These are phyloP conservation scores for Brasenia schreberi DNA, from an alignment of 164 flowering plant genomes.

Conservation along the genomic window DNA sequence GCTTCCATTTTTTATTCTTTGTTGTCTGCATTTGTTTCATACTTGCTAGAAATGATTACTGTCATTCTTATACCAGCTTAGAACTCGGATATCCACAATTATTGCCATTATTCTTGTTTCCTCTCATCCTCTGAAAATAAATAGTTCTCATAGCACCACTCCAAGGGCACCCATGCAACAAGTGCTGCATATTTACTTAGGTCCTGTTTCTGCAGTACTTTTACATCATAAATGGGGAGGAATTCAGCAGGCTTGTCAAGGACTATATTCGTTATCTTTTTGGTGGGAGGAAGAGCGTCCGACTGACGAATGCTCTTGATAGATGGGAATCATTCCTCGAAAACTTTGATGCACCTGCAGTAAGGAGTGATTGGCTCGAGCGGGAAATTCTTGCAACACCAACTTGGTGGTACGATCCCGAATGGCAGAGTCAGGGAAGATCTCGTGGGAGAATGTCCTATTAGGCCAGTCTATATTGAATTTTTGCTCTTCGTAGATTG, in stretches of 20 bases:
- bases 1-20: too few species aligned
- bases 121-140: background rate
- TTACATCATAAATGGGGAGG: slow-evolving; percentile 46
- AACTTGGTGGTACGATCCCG: slow-evolving; percentile 51
- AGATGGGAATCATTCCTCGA: slow-evolving; percentile 17
- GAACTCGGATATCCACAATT: too few species aligned
- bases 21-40: too few species aligned
- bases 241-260: slow-evolving; percentile 22
- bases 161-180: background rate
- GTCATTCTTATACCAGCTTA: too few species aligned
- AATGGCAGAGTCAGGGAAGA: slow-evolving; percentile 10
- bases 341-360: slow-evolving; percentile 16
- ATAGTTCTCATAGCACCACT: background rate
- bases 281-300: slow-evolving; percentile 27
- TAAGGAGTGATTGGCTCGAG: slow-evolving; percentile 33
- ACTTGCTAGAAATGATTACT: too few species aligned
- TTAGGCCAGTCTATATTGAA: background rate
- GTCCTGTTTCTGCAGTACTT: slow-evolving; percentile 35
- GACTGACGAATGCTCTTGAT: slow-evolving; percentile 28
- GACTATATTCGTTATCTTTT: slow-evolving; percentile 41
- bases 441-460: background rate
- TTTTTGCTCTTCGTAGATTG: background rate
- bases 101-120: too few species aligned
- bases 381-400: slow-evolving; percentile 34
- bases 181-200: background rate